These are phyloP conservation scores for Aspergillus phoenicis DNA, from an alignment of 2,329 filamentous ascomycete species.

Conservation along the genomic window DNA sequence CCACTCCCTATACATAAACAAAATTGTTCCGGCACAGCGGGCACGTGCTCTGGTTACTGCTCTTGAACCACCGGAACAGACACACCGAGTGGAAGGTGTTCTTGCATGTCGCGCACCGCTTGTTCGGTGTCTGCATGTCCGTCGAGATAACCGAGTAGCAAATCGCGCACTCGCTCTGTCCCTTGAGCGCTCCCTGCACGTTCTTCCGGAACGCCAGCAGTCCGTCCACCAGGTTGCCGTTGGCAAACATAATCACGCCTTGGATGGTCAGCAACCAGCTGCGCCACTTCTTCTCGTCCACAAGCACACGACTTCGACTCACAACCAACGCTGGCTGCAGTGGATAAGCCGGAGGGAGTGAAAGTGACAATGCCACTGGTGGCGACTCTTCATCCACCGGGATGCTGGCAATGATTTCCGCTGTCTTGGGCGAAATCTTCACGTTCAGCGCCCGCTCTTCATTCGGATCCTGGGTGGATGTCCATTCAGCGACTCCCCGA, in stretches of 20 bases:
- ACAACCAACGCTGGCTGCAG: conserved; percentile 76
- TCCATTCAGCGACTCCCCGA: conserved; percentile 45
- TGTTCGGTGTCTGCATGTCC: conserved; percentile 88
- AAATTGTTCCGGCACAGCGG: conserved; percentile 92
- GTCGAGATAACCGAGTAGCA: conserved; percentile 92
- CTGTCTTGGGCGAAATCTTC: conserved; percentile 69
- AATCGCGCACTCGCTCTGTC: conserved; percentile 92
- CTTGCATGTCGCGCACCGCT: conserved; percentile 88
- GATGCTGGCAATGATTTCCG: conserved; percentile 82
- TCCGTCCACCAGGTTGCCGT: conserved; percentile 85
- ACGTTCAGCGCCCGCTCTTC: conserved; percentile 61
- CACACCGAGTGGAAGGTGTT: conserved; percentile 89
- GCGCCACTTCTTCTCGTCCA: conserved; percentile 90
- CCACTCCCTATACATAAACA: conserved; percentile 32
- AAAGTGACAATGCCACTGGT: conserved; percentile 77
- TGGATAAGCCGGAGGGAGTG: conserved; percentile 78
- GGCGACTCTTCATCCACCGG: conserved; percentile 85
- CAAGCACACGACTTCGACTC: conserved; percentile 79
- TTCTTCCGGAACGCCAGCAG: conserved; percentile 83
- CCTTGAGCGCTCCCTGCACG: conserved; percentile 83
- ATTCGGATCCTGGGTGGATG: conserved; percentile 48
- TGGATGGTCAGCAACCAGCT: conserved; percentile 86
- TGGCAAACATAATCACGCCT: conserved; percentile 90
- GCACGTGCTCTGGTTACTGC: conserved; percentile 86
- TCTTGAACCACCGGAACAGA: conserved; percentile 96